Percentiles rank a stretch among this genome's conserved stretches.
These are phyloP conservation scores for Quercus lobata DNA, from an alignment of 331 rosid genomes.

Conservation along the genomic window DNA sequence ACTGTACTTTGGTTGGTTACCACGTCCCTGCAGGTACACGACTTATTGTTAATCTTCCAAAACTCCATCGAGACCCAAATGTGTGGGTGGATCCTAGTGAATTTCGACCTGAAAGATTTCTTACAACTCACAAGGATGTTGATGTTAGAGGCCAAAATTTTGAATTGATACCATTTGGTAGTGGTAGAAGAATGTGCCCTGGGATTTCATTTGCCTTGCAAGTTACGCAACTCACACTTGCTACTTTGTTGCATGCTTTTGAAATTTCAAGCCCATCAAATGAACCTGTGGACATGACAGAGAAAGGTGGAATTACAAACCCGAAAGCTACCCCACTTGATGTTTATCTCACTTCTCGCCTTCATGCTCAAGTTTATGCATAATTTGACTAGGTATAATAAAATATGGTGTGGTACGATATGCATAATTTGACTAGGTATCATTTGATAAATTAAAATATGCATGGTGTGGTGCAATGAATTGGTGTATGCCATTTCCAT, in stretches of 20 bases:
- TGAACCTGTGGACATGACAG: constrained; percentile 32
- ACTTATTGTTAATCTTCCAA: constrained; percentile 25
- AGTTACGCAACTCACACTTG: constrained; percentile 23
- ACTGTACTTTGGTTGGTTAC: constrained; percentile 32
- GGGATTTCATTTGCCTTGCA: constrained; percentile 27
- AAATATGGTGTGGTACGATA: not conserved
- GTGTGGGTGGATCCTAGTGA: constrained; percentile 30
- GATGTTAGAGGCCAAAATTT: constrained; percentile 32
- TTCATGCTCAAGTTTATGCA: not conserved
- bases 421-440: not conserved
- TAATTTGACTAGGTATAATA: not conserved
- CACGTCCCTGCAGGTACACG: constrained; percentile 21
- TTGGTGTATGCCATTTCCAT: not conserved
- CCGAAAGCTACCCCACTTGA: constrained; percentile 27
- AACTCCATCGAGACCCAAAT: constrained; percentile 35
- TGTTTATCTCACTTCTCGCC: constrained; percentile 17
- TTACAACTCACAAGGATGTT: constrained; percentile 10
- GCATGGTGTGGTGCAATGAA: not conserved
- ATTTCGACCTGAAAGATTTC: constrained; percentile 42
- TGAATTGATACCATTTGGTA: constrained; percentile 42
- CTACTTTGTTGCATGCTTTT: constrained; percentile 38
- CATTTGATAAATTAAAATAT: not conserved
- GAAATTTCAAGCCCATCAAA: constrained; percentile 17
- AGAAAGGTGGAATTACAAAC: constrained; percentile 24
- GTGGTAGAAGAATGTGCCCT: constrained; percentile 54